Evolutionary conservation across 2,329 filamentous ascomycete genomes (phyloP).

Genomic region (Thelonectria olida): DNA sequence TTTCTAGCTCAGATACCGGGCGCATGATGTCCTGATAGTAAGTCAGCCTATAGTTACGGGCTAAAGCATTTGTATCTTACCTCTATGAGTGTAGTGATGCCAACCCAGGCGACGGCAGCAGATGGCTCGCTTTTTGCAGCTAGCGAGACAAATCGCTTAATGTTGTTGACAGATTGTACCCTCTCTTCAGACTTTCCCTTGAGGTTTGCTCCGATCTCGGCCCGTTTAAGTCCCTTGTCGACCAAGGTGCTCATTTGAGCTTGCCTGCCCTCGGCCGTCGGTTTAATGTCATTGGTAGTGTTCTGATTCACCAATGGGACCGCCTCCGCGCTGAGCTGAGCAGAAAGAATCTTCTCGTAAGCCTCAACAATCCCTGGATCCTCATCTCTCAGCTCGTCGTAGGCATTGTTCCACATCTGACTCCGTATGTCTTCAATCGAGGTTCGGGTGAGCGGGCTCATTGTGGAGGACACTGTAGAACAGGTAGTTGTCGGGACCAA

Average conservation of each 20-base stretch:
- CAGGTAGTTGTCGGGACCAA: no score
- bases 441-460: no score
- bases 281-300: not conserved
- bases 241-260: conserved; percentile 18
- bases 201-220: not conserved
- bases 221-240: conserved; percentile 8
- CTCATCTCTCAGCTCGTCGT: not conserved
- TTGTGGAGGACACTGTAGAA: no score
- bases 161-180: conserved; percentile 14
- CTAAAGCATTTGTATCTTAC: conserved; percentile 21
- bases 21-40: no score
- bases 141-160: conserved; percentile 22
- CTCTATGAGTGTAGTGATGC: conserved; percentile 35
- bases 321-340: not conserved
- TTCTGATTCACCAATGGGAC: not conserved
- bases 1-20: conserved; percentile 32
- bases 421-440: not conserved
- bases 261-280: not conserved
- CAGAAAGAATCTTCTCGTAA: conserved; percentile 24
- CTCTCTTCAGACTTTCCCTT: conserved; percentile 26
- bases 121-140: conserved; percentile 29
- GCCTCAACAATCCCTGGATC: conserved; percentile 4
- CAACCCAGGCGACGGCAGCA: conserved; percentile 48
- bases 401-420: no score
- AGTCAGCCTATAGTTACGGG: conserved; percentile 45